Evolutionary conservation across 768 basidiomycete species (phyloP).

Genomic region (Auriscalpium vulgare): DNA sequence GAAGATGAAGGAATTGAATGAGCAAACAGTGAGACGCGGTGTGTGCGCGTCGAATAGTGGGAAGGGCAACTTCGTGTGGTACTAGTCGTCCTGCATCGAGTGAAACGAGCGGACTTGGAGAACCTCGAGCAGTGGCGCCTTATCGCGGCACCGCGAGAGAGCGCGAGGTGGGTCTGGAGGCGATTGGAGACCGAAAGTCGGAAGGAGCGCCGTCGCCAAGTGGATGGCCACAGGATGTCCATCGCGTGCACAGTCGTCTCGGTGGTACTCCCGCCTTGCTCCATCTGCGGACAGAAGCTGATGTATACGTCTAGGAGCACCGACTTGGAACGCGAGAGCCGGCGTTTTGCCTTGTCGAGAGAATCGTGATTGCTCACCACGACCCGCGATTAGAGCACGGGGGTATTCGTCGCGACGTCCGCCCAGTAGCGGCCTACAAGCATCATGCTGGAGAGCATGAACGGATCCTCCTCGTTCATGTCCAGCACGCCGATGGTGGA

Average conservation of each 20-base stretch:
- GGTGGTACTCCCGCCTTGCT: conserved; percentile 49
- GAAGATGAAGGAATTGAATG: conserved; percentile 81
- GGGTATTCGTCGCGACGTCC: conserved; percentile 64
- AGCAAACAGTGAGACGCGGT: conserved; percentile 63
- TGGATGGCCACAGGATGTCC: conserved; percentile 71
- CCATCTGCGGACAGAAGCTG: conserved; percentile 61
- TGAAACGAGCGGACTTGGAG: conserved; percentile 65
- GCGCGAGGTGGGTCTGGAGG: conserved; percentile 68
- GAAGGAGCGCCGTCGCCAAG: conserved; percentile 71
- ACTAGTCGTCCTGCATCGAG: conserved; percentile 71
- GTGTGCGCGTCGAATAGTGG: conserved; percentile 74
- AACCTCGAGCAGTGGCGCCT: conserved; percentile 70
- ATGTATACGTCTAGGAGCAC: conserved; percentile 68
- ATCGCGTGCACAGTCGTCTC: conserved; percentile 66
- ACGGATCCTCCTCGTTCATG: conserved; percentile 58
- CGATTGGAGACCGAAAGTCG: conserved; percentile 70
- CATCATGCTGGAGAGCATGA: conserved; percentile 72
- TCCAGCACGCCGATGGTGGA: conserved; percentile 65
- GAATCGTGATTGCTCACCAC: conserved; percentile 67
- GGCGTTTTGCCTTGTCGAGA: conserved; percentile 60
- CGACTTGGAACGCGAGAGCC: conserved; percentile 66
- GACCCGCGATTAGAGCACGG: conserved; percentile 70
- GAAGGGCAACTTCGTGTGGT: conserved; percentile 40
- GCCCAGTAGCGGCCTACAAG: conserved; percentile 82
- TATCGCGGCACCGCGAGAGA: conserved; percentile 63